These are phyloP conservation scores for Helenozyma rhizophorensis DNA, from an alignment of 805 yeast genomes.

Conservation along the genomic window DNA sequence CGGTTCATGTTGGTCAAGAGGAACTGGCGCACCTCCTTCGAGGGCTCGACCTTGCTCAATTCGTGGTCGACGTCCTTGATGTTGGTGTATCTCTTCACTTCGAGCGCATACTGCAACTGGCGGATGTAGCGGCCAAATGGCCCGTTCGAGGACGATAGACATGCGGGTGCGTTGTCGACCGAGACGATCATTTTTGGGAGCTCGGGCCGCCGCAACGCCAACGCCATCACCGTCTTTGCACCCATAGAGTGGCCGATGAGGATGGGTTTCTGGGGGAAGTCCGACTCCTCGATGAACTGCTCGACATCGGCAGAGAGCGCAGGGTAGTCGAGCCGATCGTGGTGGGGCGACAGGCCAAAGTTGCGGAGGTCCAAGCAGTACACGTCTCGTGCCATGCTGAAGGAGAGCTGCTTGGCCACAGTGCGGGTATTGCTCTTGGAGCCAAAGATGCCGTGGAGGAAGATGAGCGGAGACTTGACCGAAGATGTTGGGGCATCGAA, in stretches of 20 bases:
- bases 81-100: slow-evolving; percentile 39
- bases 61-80: slow-evolving; percentile 65
- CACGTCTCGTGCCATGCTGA: slow-evolving; percentile 49
- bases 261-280: slow-evolving; percentile 43
- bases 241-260: slow-evolving; percentile 87
- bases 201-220: slow-evolving; percentile 64
- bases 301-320: slow-evolving; percentile 86
- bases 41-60: slow-evolving; percentile 59
- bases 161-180: slow-evolving; percentile 90
- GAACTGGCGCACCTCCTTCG: slow-evolving; percentile 65
- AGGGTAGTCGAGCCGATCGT: slow-evolving; percentile 67
- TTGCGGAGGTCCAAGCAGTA: slow-evolving; percentile 78
- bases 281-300: slow-evolving; percentile 50
- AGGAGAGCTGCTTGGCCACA: slow-evolving; percentile 60
- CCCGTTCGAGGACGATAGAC: slow-evolving; percentile 46
- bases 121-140: slow-evolving; percentile 64
- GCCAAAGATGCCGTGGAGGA: slow-evolving; percentile 90
- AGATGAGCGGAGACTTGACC: slow-evolving; percentile 58
- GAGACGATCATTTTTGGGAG: slow-evolving; percentile 59
- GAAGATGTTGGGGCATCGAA: slow-evolving; percentile 26
- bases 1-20: slow-evolving; percentile 63
- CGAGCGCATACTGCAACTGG: slow-evolving; percentile 56
- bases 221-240: slow-evolving; percentile 89
- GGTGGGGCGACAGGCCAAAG: slow-evolving; percentile 90
- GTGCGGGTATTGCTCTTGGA: slow-evolving; percentile 74